Base-by-base conservation (phyloP, 768 basidiomycete species). In the Sutorius australiensis region DNA sequence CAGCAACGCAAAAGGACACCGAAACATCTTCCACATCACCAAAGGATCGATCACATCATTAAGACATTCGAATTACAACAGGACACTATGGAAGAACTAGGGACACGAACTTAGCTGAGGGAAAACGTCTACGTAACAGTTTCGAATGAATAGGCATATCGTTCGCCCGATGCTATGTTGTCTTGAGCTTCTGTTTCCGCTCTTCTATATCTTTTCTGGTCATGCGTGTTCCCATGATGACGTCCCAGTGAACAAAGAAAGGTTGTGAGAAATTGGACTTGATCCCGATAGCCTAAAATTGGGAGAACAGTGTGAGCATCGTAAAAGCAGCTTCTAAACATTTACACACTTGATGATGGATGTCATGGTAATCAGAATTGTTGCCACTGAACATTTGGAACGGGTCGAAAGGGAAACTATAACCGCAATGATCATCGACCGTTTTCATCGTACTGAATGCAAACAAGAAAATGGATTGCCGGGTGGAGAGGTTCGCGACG, bases 281-380 rank as follows among this genome's bases (percentile, higher is more conserved):
- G 74, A 97, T 91, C 3, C 95, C 95, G 55, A 89, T 80, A 27
- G 10, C 10, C 66, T 67, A 32, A 34, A 50, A 49, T 31, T 36
- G 12, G 36, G 11, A 39, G 2, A 40, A 51, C 13, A 21, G 6
- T 1, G 8, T 51, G 32, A 59, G 48, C 30, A 16, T 36, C n/a
- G 27, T 8, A 10, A 17, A 49, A 19, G 6, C 13, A 16, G 52
- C 11, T 3, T 32, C 3, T 24, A 46, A 10, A 34, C 19, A 1
- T 3, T 27, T 13, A 73, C 72, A 62, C 52, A 87, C 89, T 78
- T 95, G 93, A 69, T 98, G 95, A 65, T 98, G 95, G 55, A 98
- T 97, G 69, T 98, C 95, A 68, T 98, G 95, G 70, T 95, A 99
- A 70, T 95, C 92, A 1, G 94, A 89, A 67, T 92, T 97, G 67